Conservation (phyloP, 2,329 filamentous ascomycete species). For the Apiospora sp. region DNA sequence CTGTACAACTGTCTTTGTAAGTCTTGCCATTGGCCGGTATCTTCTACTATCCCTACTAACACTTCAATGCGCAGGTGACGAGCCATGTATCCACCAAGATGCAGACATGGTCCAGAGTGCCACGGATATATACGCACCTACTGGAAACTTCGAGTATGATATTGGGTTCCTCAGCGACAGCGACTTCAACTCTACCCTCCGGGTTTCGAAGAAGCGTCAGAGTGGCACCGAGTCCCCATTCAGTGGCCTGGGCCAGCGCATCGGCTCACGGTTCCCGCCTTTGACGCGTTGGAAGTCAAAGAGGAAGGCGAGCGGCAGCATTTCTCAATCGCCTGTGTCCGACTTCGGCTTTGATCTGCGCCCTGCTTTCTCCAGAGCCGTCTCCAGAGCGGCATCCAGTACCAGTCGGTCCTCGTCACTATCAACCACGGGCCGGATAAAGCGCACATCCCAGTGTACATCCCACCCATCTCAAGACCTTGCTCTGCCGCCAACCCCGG, state of each 20-base stretch:
- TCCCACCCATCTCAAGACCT: conserved; percentile 50
- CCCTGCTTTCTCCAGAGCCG: conserved; percentile 69
- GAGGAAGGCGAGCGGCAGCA: conserved; percentile 51
- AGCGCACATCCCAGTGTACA: too few species aligned
- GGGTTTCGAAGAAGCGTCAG: conserved; percentile 63
- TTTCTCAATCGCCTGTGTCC: conserved; percentile 69
- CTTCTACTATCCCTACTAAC: conserved; percentile 2
- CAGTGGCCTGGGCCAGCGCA: conserved; percentile 68
- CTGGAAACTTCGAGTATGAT: conserved; percentile 68
- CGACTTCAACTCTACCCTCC: conserved; percentile 58
- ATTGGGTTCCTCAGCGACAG: conserved; percentile 71
- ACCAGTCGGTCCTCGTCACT: conserved; percentile 78
- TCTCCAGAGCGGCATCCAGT: conserved; percentile 61
- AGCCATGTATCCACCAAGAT: conserved; percentile 65
- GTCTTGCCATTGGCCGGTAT: conserved; percentile 44
- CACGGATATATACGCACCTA: conserved; percentile 48
- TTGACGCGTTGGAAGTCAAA: conserved; percentile 59
- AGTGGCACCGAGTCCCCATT: conserved; percentile 66
- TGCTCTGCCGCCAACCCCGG: conserved; percentile 66
- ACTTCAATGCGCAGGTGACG: conserved; percentile 58
- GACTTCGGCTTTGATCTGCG: conserved; percentile 84
- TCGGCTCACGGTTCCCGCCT: conserved; percentile 68
- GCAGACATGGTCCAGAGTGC: conserved; percentile 50
- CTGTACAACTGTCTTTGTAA: conserved; percentile 78
- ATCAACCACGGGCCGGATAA: conserved; percentile 62